These are phyloP conservation scores for Annona cherimola DNA, from an alignment of 164 flowering plant genomes.

Conservation along the genomic window DNA sequence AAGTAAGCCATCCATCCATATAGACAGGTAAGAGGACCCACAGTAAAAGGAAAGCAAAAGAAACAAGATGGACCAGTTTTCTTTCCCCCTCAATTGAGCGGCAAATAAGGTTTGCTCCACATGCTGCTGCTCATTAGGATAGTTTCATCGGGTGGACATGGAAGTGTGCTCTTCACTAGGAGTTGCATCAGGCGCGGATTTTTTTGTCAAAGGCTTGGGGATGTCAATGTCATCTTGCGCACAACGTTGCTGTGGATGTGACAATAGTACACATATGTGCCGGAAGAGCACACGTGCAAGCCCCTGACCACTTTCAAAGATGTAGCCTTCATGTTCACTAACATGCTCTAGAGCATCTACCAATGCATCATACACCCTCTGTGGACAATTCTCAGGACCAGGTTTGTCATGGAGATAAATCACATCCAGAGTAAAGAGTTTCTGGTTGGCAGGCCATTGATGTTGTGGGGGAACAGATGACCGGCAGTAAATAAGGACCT, in stretches of 20 bases:
- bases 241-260: constrained; percentile 93
- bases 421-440: constrained; percentile 83
- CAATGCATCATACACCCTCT: constrained; percentile 82
- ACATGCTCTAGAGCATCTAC: constrained; percentile 86
- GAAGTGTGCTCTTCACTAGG: constrained; percentile 45
- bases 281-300: constrained; percentile 60
- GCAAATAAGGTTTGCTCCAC: not conserved
- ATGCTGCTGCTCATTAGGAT: not conserved
- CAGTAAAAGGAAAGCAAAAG: not conserved
- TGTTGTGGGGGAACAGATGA: constrained; percentile 61
- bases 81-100: not conserved
- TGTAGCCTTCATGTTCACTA: constrained; percentile 81
- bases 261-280: constrained; percentile 57
- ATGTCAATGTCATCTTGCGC: constrained; percentile 68
- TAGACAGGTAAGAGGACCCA: not conserved
- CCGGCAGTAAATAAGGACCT: constrained; percentile 91
- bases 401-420: constrained; percentile 93
- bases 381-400: constrained; percentile 84
- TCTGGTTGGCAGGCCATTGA: constrained; percentile 67
- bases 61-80: not conserved
- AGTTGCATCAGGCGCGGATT: constrained; percentile 35
- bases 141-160: constrained; percentile 44
- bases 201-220: constrained; percentile 74
- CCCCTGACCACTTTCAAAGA: constrained; percentile 82
- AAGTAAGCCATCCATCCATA: not conserved